Conservation (phyloP, 1,284 basidiomycete species). For the Austropuccinia psidii region DNA sequence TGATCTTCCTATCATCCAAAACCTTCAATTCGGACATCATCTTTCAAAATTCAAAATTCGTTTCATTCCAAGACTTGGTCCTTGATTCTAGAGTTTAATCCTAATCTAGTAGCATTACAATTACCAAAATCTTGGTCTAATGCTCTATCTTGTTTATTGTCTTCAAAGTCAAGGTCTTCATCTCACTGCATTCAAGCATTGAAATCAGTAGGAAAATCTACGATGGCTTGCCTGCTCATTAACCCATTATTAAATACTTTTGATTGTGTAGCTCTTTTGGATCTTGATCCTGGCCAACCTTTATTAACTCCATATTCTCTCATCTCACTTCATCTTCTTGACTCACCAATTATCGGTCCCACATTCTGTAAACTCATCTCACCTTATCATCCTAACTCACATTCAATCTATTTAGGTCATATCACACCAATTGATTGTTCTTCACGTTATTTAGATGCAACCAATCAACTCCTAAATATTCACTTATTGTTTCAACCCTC, state of each 20-base stretch:
- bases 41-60: not conserved
- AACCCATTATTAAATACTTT: slow-evolving; percentile 11
- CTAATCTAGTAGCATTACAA: not conserved
- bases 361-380: slow-evolving; percentile 15
- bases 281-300: slow-evolving; percentile 36
- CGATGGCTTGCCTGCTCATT: slow-evolving; percentile 16
- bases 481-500: not conserved
- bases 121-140: not conserved
- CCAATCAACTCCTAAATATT: slow-evolving; percentile 8
- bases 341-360: slow-evolving; percentile 17
- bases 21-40: not conserved
- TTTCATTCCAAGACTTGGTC: slow-evolving; percentile 13
- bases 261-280: slow-evolving; percentile 17
- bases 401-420: slow-evolving; percentile 28
- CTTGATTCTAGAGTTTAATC: slow-evolving; percentile 8
- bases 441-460: not conserved
- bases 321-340: slow-evolving; percentile 13
- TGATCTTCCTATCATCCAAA: slow-evolving; percentile 11
- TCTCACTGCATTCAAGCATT: slow-evolving; percentile 23
- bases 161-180: too few relatives aligned
- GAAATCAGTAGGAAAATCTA: slow-evolving; percentile 24
- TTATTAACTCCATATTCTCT: slow-evolving; percentile 21
- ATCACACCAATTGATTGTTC: slow-evolving; percentile 26
- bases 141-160: not conserved
- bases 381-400: not conserved